Conservation (phyloP, 495 filamentous ascomycete species). For the Neurospora pannonica region DNA sequence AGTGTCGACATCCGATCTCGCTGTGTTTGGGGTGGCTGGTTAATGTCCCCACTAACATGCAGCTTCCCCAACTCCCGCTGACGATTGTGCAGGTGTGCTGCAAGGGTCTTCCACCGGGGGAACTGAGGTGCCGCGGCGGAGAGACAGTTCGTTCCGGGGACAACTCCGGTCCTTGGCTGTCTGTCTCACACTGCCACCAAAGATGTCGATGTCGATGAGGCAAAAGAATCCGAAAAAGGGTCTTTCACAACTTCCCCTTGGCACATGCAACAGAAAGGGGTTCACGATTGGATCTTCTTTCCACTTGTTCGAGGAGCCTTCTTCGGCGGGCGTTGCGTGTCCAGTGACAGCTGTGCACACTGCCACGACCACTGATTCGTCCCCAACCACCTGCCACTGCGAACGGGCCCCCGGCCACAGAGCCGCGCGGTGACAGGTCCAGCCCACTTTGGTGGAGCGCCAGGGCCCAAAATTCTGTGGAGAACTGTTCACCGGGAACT, state of each 20-base stretch:
- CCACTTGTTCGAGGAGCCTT: neutral
- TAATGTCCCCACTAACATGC: neutral
- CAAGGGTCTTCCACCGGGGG: neutral
- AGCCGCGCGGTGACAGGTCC: neutral
- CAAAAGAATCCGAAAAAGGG: neutral
- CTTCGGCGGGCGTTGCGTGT: neutral
- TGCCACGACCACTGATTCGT: neutral
- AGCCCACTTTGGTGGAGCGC: neutral
- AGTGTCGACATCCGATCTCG: neutral
- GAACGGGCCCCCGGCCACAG: neutral
- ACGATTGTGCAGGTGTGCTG: neutral
- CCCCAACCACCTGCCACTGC: neutral
- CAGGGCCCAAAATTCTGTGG: neutral
- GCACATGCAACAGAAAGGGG: neutral
- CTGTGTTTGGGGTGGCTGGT: neutral
- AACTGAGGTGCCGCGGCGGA: neutral
- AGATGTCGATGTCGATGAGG: neutral
- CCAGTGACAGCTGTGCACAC: neutral
- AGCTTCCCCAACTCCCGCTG: neutral
- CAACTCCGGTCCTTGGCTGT: neutral
- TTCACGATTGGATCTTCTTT: neutral
- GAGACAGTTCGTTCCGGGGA: neutral
- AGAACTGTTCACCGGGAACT: neutral
- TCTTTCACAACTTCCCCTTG: neutral
- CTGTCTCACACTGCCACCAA: neutral